Evolutionary conservation across 1,139 yeast genomes (phyloP).

Genomic region (Suhomyces panamericanus): DNA sequence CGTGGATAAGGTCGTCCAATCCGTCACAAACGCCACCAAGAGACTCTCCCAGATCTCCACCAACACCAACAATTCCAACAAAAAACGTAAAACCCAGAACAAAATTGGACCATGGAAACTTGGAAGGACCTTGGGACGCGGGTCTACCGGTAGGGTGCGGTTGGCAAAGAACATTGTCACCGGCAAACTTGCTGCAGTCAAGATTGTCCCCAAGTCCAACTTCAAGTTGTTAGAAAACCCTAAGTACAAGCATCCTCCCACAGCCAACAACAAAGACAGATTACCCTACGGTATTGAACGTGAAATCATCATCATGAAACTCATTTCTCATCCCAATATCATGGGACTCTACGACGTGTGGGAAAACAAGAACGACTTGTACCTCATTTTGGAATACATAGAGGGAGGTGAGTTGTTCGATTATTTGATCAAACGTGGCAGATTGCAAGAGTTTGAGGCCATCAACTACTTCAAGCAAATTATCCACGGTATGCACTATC

Average conservation of each 20-base stretch:
- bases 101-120: constrained; percentile 96
- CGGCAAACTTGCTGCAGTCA: constrained; percentile 93
- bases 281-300: constrained; percentile 94
- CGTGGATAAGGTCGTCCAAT: constrained; percentile 50
- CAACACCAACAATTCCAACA: constrained; percentile 45
- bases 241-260: constrained; percentile 34
- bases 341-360: constrained; percentile 97
- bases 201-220: constrained; percentile 85
- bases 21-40: constrained; percentile 64
- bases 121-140: constrained; percentile 92
- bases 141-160: constrained; percentile 92
- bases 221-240: constrained; percentile 57
- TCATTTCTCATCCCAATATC: constrained; percentile 89
- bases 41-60: constrained; percentile 66
- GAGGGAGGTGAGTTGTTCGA: constrained; percentile 98
- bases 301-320: constrained; percentile 90
- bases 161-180: constrained; percentile 83
- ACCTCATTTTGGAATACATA: constrained; percentile 88
- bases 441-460: constrained; percentile 86
- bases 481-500: constrained; percentile 85
- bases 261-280: constrained; percentile 43
- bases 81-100: constrained; percentile 61
- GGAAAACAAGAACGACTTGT: constrained; percentile 94
- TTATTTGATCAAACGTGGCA: constrained; percentile 83
- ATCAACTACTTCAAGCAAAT: constrained; percentile 89